phyloP scores from a whole-genome alignment of 345 rosid genomes.

The Salix dunnii region DNA sequence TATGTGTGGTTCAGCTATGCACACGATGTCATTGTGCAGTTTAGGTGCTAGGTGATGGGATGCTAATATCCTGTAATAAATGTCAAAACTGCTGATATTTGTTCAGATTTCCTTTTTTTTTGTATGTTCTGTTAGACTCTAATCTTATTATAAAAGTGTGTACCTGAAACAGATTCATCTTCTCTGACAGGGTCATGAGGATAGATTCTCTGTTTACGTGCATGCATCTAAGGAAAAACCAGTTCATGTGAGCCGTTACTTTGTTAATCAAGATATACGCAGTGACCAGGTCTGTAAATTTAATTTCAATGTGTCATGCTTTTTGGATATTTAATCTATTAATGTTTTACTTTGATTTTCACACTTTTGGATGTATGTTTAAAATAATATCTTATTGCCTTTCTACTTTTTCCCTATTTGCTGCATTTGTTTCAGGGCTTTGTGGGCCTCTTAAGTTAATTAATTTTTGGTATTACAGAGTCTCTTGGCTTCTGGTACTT shows the following conservation, averaged over 20 bases:
- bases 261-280: slow-evolving; percentile 62
- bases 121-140: background rate
- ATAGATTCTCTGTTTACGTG: slow-evolving; percentile 66
- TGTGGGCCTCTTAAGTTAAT: background rate
- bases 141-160: background rate
- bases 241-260: slow-evolving; percentile 71
- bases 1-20: background rate
- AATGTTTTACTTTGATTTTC: background rate
- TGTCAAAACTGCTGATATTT: background rate
- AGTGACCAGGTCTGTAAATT: slow-evolving; percentile 53
- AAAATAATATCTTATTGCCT: background rate
- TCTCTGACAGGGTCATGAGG: slow-evolving; percentile 71
- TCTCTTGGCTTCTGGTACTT: background rate
- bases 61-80: background rate
- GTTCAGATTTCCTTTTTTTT: background rate
- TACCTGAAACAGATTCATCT: slow-evolving; percentile 5
- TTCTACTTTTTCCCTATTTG: background rate
- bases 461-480: background rate
- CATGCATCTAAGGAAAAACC: slow-evolving; percentile 76
- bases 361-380: background rate
- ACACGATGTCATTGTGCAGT: background rate
- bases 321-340: background rate
- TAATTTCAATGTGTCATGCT: background rate
- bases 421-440: background rate
- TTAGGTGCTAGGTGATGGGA: background rate